These are phyloP conservation scores for Chamaecyparis obtusa DNA, from an alignment of 75 land plant genomes.

Conservation along the genomic window DNA sequence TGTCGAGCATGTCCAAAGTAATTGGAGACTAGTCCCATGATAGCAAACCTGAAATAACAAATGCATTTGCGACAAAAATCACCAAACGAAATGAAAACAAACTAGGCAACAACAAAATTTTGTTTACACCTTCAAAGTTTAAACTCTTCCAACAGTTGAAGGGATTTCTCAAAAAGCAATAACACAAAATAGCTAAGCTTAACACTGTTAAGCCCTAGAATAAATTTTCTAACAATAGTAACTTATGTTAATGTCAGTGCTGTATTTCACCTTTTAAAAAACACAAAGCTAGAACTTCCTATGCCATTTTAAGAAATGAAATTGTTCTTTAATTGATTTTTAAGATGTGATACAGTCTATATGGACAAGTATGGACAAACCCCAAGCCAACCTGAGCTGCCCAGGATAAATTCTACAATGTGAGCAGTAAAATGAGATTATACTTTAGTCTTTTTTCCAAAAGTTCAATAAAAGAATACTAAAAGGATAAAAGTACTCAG, in stretches of 20 bases:
- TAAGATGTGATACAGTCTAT: background rate
- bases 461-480: no score
- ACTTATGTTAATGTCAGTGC: background rate
- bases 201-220: background rate
- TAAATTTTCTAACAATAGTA: background rate
- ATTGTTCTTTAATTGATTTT: background rate
- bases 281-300: background rate
- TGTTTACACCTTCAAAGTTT: background rate
- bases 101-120: background rate
- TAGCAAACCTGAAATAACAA: slow-evolving; percentile 3
- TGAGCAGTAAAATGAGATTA: no score
- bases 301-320: background rate
- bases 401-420: no score
- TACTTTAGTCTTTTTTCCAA: no score
- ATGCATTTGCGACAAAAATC: background rate
- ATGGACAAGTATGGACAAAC: no score
- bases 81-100: background rate
- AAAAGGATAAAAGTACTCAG: no score
- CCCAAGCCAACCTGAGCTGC: no score
- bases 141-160: background rate
- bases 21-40: slow-evolving; percentile 3
- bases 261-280: background rate
- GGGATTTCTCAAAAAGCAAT: background rate
- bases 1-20: slow-evolving; percentile 9
- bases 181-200: background rate